A percentile compares a stretch with the other conserved stretches of the same genome.
Evolutionary conservation across 208 protist species (phyloP).

Genomic region (Novymonas esmeraldas): DNA sequence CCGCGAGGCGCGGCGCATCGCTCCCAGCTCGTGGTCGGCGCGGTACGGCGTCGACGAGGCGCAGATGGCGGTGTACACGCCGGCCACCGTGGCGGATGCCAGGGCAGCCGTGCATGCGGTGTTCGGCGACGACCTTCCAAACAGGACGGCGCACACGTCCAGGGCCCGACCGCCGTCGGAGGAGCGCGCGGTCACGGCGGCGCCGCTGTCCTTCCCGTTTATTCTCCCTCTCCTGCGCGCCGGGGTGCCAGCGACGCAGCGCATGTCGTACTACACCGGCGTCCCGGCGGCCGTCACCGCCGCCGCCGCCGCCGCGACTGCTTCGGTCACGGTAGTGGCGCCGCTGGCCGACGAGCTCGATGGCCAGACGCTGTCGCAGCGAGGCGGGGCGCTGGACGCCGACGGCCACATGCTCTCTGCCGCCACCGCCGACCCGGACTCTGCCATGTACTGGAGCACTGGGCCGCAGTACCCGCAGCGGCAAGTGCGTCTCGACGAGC

Average conservation of each 20-base stretch:
- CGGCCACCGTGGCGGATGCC: constrained; percentile 54
- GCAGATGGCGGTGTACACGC: constrained; percentile 70
- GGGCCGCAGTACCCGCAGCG: constrained; percentile 17
- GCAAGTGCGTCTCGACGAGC: constrained; percentile 40
- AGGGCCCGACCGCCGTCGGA: not conserved
- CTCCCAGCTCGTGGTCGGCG: constrained; percentile 59
- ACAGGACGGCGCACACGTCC: not conserved
- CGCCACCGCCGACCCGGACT: not conserved
- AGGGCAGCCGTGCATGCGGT: constrained; percentile 41
- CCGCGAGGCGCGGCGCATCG: constrained; percentile 43
- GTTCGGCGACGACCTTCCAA: constrained; percentile 53
- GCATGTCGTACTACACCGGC: constrained; percentile 27
- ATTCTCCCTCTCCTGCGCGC: constrained; percentile 21
- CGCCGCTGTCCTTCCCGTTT: constrained; percentile 11
- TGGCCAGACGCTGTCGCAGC: not conserved
- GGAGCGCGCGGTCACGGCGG: not conserved
- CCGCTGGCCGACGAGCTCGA: not conserved
- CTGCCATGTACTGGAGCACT: not conserved
- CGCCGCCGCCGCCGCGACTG: not conserved
- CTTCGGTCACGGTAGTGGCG: not conserved
- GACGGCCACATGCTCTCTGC: not conserved
- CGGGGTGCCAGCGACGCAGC: constrained; percentile 1
- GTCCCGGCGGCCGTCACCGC: not conserved
- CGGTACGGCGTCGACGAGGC: constrained; percentile 56
- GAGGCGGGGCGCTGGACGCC: not conserved